These are phyloP conservation scores for Colletotrichum camelliae DNA, from an alignment of 2,329 filamentous ascomycete genomes.

Conservation along the genomic window DNA sequence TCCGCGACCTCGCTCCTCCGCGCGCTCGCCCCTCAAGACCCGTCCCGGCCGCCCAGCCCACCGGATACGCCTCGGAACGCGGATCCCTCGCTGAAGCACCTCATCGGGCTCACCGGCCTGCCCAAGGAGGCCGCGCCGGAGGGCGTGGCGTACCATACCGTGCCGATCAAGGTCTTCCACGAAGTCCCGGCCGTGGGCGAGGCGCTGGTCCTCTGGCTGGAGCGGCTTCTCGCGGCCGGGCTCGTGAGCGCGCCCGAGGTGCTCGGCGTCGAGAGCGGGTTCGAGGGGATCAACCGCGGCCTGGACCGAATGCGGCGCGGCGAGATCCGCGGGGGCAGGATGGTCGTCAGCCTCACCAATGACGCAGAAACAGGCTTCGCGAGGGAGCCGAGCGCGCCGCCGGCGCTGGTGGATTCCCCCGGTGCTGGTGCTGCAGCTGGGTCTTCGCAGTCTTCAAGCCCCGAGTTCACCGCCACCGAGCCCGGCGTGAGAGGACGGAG, in stretches of 20 bases:
- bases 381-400: background rate
- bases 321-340: conserved; percentile 69
- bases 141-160: conserved; percentile 62
- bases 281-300: conserved; percentile 71
- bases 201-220: conserved; percentile 69
- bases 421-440: background rate
- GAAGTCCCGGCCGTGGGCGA: conserved; percentile 68
- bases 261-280: conserved; percentile 66
- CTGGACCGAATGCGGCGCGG: conserved; percentile 70
- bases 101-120: conserved; percentile 71
- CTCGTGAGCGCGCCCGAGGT: conserved; percentile 67
- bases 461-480: conserved; percentile 9
- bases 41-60: conserved; percentile 36
- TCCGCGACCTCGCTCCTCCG: conserved; percentile 63
- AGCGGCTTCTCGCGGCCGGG: conserved; percentile 62
- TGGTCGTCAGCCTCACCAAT: conserved; percentile 57
- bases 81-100: conserved; percentile 50
- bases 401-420: background rate
- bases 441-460: conserved; percentile 3
- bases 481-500: background rate
- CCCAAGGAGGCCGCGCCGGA: conserved; percentile 58
- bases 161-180: conserved; percentile 81
- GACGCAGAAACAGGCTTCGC: background rate
- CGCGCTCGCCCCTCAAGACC: conserved; percentile 45
- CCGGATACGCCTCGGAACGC: conserved; percentile 39